Conservation (phyloP, 257 asterid species). For the Fraxinus anomala region DNA sequence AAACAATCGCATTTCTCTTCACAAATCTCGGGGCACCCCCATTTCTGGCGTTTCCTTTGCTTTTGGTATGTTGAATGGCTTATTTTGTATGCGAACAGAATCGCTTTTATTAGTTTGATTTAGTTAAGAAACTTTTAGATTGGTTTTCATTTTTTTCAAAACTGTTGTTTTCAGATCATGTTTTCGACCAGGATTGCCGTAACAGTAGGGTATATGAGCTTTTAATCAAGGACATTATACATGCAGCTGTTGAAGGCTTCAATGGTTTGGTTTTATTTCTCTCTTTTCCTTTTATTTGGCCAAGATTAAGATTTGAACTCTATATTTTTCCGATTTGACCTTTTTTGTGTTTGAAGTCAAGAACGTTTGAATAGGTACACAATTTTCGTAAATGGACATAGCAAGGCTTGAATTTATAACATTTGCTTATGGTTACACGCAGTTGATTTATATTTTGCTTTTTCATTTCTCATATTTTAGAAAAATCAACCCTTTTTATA, state of each 20-base stretch:
- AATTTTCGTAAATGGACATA: background rate
- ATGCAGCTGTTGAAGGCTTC: conserved; percentile 83
- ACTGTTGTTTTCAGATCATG: conserved; percentile 60
- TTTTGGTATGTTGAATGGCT: conserved; percentile 49
- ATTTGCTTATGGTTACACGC: background rate
- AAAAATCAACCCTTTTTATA: background rate
- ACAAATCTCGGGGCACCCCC: conserved; percentile 73
- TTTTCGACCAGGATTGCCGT: conserved; percentile 75
- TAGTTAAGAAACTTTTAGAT: background rate
- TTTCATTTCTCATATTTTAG: background rate
- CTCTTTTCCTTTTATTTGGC: background rate
- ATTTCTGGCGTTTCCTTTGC: conserved; percentile 76
- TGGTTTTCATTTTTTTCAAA: conserved; percentile 7
- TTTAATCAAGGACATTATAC: conserved; percentile 68
- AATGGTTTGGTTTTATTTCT: conserved; percentile 51
- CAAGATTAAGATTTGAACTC: conserved; percentile 5
- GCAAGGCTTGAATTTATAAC: background rate
- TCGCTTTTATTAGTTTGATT: background rate
- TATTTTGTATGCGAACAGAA: background rate
- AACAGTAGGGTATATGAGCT: conserved; percentile 77
- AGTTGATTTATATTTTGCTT: background rate
- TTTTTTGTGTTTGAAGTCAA: background rate
- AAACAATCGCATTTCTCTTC: conserved; percentile 79
- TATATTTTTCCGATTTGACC: background rate
- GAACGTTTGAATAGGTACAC: background rate